Percentiles rank a stretch among this genome's conserved stretches.
These are phyloP conservation scores for Sclerotinia sclerotiorum DNA, from an alignment of 2,329 filamentous ascomycete species.

Conservation along the genomic window DNA sequence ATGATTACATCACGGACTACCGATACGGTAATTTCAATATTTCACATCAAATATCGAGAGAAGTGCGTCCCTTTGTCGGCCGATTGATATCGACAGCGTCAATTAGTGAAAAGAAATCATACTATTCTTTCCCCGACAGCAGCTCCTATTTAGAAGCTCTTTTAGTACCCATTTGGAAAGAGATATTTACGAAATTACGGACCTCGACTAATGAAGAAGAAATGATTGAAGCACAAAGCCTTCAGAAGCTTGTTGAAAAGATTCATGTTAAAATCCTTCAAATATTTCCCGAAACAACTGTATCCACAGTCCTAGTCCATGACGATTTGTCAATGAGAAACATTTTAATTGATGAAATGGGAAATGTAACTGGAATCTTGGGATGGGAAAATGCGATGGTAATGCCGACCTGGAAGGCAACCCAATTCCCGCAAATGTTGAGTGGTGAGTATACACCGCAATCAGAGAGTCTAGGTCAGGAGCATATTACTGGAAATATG, in stretches of 20 bases:
- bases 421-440: neutral
- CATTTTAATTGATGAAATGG: conserved; percentile 2
- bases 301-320: neutral
- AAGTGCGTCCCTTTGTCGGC: neutral
- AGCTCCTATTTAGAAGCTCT: neutral
- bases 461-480: neutral
- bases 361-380: neutral
- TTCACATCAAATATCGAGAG: neutral
- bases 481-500: neutral
- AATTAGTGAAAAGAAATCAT: neutral
- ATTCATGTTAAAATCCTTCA: neutral
- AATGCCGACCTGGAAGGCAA: neutral
- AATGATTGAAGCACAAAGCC: neutral
- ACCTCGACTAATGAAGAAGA: neutral
- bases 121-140: neutral
- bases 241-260: conserved; percentile 4
- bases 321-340: conserved; percentile 11
- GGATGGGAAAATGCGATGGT: neutral
- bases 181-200: neutral
- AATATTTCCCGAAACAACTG: neutral
- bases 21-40: conserved; percentile 1
- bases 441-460: neutral
- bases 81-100: neutral
- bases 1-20: neutral
- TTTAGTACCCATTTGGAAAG: neutral